Conservation (phyloP, 2,329 filamentous ascomycete species). For the Lecanicillium sp. region DNA sequence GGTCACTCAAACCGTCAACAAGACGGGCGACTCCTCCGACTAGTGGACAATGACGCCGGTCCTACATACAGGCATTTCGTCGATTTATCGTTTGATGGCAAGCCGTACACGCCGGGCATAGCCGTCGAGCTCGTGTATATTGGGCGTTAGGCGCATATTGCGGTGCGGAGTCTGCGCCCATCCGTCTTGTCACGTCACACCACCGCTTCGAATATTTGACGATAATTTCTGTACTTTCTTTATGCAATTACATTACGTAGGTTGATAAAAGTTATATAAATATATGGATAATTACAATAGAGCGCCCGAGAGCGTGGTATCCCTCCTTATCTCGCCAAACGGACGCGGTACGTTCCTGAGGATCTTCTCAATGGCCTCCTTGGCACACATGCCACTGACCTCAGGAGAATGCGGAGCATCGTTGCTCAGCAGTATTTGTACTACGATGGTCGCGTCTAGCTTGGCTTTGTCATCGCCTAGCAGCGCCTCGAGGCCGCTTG, state of each 20-base stretch:
- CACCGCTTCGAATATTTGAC: no score
- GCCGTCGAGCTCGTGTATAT: no score
- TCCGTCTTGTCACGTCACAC: no score
- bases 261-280: neutral
- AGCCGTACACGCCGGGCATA: no score
- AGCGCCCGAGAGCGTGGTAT: neutral
- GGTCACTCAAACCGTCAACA: neutral
- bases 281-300: neutral
- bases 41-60: no score
- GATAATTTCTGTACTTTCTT: no score
- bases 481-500: neutral
- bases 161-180: no score
- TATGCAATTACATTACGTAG: neutral
- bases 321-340: neutral
- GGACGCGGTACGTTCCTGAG: neutral
- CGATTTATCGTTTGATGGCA: no score
- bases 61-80: no score
- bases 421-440: neutral
- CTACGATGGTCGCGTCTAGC: neutral
- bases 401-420: slow-evolving; percentile 3
- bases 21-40: neutral
- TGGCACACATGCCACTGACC: neutral
- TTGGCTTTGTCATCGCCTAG: neutral
- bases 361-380: slow-evolving; percentile 3
- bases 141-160: no score